Percentiles rank a stretch among this genome's conserved stretches.
Conservation (phyloP, 2,329 filamentous ascomycete genomes). For the Cordyceps tenuipes region DNA sequence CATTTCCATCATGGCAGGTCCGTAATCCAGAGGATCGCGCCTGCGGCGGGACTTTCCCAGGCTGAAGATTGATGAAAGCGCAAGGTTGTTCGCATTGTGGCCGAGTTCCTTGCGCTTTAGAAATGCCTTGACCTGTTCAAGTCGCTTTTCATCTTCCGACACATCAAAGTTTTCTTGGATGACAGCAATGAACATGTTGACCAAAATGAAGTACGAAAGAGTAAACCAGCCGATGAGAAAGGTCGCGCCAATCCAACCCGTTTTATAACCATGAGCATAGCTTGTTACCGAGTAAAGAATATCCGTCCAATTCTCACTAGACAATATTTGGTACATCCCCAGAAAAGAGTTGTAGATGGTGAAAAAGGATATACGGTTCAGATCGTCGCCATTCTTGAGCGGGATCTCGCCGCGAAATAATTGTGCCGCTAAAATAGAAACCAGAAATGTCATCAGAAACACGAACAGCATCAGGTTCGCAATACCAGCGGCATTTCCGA, state of each 20-base stretch:
- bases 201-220: constrained; percentile 83
- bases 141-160: constrained; percentile 92
- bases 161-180: constrained; percentile 99
- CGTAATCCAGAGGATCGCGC: constrained; percentile 84
- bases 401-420: constrained; percentile 85
- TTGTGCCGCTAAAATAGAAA: constrained; percentile 87
- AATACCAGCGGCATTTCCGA: constrained; percentile 87
- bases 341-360: constrained; percentile 94
- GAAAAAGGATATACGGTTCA: constrained; percentile 67
- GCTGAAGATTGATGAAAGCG: constrained; percentile 62
- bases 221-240: constrained; percentile 97
- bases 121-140: constrained; percentile 94
- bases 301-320: constrained; percentile 90
- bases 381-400: constrained; percentile 50
- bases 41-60: constrained; percentile 50
- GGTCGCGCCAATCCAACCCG: constrained; percentile 85
- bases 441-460: constrained; percentile 88
- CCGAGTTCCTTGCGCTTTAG: constrained; percentile 83
- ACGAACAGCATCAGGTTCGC: constrained; percentile 93
- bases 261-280: constrained; percentile 55
- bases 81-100: constrained; percentile 62
- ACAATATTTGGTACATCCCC: constrained; percentile 95
- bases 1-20: constrained; percentile 89
- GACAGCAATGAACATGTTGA: constrained; percentile 99
- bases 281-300: constrained; percentile 77